Evolutionary conservation across 495 filamentous ascomycete genomes (phyloP).

Genomic region (Daldinia loculata): DNA sequence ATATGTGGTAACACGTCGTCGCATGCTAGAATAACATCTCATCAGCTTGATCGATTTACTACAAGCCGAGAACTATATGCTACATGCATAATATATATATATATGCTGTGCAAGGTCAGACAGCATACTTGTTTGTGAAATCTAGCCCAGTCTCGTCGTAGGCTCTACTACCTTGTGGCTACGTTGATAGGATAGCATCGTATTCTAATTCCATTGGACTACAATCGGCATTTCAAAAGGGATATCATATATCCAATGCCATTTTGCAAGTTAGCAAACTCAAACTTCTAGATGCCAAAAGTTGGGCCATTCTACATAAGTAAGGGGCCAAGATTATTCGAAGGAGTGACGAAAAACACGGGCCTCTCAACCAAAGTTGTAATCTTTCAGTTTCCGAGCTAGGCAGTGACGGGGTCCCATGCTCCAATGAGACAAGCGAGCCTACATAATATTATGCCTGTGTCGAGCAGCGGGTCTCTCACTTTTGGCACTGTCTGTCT

Average conservation of each 20-base stretch:
- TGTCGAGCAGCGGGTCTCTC: constrained; percentile 28
- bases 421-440: constrained; percentile 29
- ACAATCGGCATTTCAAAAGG: constrained; percentile 19
- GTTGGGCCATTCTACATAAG: constrained; percentile 5
- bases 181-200: constrained; percentile 17
- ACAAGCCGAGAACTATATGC: constrained; percentile 22
- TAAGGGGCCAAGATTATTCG: constrained; percentile 4
- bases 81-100: constrained; percentile 22
- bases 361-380: not conserved
- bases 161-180: constrained; percentile 16
- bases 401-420: constrained; percentile 18
- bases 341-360: not conserved
- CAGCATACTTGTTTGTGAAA: not conserved
- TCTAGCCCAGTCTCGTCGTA: constrained; percentile 25
- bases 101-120: constrained; percentile 32
- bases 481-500: constrained; percentile 9
- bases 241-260: not conserved
- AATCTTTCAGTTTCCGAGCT: constrained; percentile 26
- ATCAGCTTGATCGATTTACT: constrained; percentile 10
- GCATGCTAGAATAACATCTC: constrained; percentile 17
- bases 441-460: constrained; percentile 21
- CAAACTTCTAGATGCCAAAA: not conserved
- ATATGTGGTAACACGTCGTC: constrained; percentile 10
- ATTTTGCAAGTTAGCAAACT: constrained; percentile 2
- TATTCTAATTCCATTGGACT: not conserved